These are phyloP conservation scores for Salix arbutifolia DNA, from an alignment of 345 rosid species.

Conservation along the genomic window DNA sequence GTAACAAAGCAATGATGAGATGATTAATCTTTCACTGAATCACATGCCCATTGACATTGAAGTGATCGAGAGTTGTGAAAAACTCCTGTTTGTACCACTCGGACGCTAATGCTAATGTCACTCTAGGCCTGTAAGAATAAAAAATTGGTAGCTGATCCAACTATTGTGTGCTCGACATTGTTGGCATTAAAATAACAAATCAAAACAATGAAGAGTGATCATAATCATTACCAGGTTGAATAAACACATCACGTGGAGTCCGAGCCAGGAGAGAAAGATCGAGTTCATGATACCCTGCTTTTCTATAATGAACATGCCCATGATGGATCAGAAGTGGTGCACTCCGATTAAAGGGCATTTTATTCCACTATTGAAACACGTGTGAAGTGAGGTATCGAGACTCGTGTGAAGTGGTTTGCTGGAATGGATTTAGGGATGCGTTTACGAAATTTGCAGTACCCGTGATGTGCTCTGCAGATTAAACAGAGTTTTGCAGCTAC, in stretches of 20 bases:
- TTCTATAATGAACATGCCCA: too few species aligned
- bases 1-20: neutral
- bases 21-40: slow-evolving; percentile 14
- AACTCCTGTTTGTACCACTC: neutral
- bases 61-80: neutral
- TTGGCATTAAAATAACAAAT: neutral
- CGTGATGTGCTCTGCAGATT: neutral
- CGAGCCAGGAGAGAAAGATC: neutral
- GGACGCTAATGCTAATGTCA: slow-evolving; percentile 8
- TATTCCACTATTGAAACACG: too few species aligned
- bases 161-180: neutral
- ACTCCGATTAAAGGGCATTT: too few species aligned
- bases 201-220: neutral
- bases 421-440: neutral
- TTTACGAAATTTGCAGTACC: slow-evolving; percentile 1
- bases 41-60: neutral
- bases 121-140: slow-evolving; percentile 17
- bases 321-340: too few species aligned
- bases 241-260: neutral
- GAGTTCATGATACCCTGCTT: neutral
- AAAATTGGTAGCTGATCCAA: slow-evolving; percentile 10
- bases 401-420: too few species aligned
- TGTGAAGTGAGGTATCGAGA: too few species aligned
- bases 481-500: too few species aligned
- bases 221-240: slow-evolving; percentile 13